Evolutionary conservation across 352 stramenopile genomes (phyloP).

Genomic region (Phytopythium ostracodes): DNA sequence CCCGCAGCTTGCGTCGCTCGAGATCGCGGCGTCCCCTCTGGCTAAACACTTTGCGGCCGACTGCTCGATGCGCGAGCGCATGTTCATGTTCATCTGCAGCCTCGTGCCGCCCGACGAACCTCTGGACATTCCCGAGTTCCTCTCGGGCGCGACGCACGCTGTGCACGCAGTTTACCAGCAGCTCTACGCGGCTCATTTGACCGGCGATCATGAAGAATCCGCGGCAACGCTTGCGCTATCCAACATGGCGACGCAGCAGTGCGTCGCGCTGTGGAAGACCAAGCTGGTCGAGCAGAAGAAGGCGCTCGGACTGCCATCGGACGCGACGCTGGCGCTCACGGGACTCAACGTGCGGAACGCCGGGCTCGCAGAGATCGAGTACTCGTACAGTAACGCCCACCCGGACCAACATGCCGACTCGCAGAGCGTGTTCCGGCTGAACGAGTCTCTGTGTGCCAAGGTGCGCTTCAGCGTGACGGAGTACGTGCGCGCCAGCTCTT

Average conservation of each 20-base stretch:
- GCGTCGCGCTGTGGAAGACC: slow-evolving; percentile 19
- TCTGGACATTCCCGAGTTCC: slow-evolving; percentile 36
- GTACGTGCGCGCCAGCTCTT: slow-evolving; percentile 14
- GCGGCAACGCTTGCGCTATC: slow-evolving; percentile 6
- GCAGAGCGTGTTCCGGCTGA: slow-evolving; percentile 33
- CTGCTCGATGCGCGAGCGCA: slow-evolving; percentile 26
- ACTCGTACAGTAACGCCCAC: slow-evolving; percentile 22
- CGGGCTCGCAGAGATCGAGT: slow-evolving; percentile 26
- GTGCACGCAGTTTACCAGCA: slow-evolving; percentile 18
- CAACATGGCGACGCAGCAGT: slow-evolving; percentile 18
- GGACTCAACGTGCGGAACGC: slow-evolving; percentile 24
- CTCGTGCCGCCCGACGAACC: slow-evolving; percentile 35
- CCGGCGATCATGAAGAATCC: not conserved
- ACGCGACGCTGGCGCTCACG: slow-evolving; percentile 20
- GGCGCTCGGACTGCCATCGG: slow-evolving; percentile 13
- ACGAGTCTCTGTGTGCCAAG: slow-evolving; percentile 34
- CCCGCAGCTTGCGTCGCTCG: slow-evolving; percentile 31
- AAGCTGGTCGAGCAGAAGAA: slow-evolving; percentile 17
- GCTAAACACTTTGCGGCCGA: slow-evolving; percentile 22
- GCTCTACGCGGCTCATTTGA: slow-evolving; percentile 14
- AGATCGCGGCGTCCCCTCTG: slow-evolving; percentile 22
- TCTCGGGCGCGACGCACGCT: slow-evolving; percentile 29
- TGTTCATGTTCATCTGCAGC: slow-evolving; percentile 44
- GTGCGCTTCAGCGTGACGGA: slow-evolving; percentile 34
- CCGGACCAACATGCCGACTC: slow-evolving; percentile 20